Evolutionary conservation across 164 flowering plant genomes (phyloP).

Genomic region (Tetracentron sinense): DNA sequence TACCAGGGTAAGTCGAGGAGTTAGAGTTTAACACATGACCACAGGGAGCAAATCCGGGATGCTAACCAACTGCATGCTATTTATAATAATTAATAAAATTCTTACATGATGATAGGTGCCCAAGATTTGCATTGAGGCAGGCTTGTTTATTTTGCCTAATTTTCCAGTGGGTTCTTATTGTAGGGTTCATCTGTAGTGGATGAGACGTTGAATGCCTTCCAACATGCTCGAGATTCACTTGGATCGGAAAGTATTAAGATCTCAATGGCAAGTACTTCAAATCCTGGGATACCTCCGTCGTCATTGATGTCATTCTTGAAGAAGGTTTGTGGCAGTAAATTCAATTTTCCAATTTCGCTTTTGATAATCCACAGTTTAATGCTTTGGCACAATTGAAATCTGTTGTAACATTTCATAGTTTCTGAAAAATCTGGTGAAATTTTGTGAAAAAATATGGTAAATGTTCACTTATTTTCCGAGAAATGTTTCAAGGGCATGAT

Average conservation of each 20-base stretch:
- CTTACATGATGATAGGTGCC: neutral
- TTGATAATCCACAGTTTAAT: neutral
- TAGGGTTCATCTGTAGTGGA: conserved; percentile 55
- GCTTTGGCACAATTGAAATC: neutral
- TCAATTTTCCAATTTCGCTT: neutral
- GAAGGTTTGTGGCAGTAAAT: conserved; percentile 41
- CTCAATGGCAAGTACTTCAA: conserved; percentile 51
- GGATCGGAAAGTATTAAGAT: conserved; percentile 39
- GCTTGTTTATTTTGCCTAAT: conserved; percentile 1
- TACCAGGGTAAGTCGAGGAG: no score
- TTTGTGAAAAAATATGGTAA: no score
- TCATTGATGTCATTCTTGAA: conserved; percentile 83
- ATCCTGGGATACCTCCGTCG: conserved; percentile 98
- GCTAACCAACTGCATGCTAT: no score
- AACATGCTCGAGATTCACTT: conserved; percentile 58
- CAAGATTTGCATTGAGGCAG: neutral
- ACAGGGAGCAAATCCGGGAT: no score
- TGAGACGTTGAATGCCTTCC: conserved; percentile 49
- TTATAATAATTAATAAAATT: no score
- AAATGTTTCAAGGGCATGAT: no score
- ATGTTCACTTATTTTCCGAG: no score
- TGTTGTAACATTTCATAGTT: neutral
- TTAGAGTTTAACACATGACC: no score
- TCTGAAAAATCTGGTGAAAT: no score
- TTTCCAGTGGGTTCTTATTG: conserved; percentile 9